These are phyloP conservation scores for Entomophthora muscae DNA, from an alignment of 371 early-diverging fungal species.

Conservation along the genomic window DNA sequence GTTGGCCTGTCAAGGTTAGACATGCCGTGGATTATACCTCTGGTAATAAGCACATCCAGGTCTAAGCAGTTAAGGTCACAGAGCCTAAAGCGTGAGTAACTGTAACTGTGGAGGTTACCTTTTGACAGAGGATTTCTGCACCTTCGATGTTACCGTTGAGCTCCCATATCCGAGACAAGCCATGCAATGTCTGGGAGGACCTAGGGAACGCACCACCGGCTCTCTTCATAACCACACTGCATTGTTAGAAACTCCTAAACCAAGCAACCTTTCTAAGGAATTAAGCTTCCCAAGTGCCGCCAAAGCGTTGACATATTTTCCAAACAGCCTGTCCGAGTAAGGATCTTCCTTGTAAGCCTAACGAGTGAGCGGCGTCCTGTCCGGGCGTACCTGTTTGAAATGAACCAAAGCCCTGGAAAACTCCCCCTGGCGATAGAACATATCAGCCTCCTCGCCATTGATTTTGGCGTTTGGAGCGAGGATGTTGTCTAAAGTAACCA, in stretches of 20 bases:
- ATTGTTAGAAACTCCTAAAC: too few relatives aligned
- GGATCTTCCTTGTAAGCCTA: neutral
- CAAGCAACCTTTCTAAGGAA: neutral
- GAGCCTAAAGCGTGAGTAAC: neutral
- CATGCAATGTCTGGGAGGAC: neutral
- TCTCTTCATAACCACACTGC: neutral
- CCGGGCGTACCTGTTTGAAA: neutral
- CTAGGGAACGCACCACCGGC: neutral
- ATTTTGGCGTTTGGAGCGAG: neutral
- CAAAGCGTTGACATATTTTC: neutral
- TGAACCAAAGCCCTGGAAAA: neutral
- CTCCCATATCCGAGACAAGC: neutral
- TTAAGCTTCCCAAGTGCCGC: neutral
- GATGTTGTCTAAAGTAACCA: neutral
- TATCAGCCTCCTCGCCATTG: neutral
- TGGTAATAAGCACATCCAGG: neutral
- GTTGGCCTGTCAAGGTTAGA: neutral
- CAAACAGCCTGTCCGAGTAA: neutral
- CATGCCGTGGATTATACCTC: neutral
- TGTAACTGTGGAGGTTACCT: neutral
- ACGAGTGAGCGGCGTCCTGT: neutral
- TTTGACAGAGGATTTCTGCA: neutral
- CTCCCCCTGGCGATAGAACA: neutral
- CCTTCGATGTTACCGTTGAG: neutral
- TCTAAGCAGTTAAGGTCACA: neutral